Evolutionary conservation across 176 grass and related monocot genomes (phyloP).

Genomic region (Puccinellia tenuiflora): DNA sequence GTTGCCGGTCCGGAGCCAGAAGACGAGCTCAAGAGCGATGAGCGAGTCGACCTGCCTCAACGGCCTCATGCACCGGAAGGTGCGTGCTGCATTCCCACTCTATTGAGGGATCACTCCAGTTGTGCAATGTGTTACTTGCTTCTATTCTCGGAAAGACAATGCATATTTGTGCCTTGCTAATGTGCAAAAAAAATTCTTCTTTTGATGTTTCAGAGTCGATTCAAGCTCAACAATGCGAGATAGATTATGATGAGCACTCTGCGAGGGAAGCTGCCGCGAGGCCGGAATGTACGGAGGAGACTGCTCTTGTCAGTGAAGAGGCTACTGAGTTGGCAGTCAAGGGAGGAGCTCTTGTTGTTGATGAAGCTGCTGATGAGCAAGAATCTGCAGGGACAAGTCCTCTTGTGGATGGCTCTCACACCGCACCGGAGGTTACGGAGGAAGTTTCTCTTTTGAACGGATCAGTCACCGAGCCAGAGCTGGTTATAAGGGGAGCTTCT

Average conservation of each 20-base stretch:
- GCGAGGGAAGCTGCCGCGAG: background rate
- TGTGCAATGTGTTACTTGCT: background rate
- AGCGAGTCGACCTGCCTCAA: background rate
- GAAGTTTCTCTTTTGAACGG: constrained; percentile 1
- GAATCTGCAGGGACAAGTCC: background rate
- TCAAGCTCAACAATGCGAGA: constrained; percentile 25
- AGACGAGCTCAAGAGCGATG: constrained; percentile 4
- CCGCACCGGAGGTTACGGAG: background rate
- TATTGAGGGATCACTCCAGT: background rate
- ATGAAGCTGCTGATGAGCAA: background rate
- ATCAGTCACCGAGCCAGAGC: background rate
- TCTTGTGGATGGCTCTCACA: background rate
- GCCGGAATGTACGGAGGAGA: background rate
- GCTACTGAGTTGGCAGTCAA: background rate
- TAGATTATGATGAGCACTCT: background rate
- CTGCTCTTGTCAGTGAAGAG: background rate
- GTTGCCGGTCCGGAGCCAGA: background rate
- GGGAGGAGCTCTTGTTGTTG: background rate
- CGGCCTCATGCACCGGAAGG: constrained; percentile 21
- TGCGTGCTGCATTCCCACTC: background rate
- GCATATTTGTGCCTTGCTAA: background rate
- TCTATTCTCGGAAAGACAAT: background rate
- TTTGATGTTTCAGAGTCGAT: background rate
- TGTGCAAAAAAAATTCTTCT: background rate
- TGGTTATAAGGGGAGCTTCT: background rate